phyloP scores from a whole-genome alignment of 1,284 basidiomycete genomes.

The Melampsora medusae region DNA sequence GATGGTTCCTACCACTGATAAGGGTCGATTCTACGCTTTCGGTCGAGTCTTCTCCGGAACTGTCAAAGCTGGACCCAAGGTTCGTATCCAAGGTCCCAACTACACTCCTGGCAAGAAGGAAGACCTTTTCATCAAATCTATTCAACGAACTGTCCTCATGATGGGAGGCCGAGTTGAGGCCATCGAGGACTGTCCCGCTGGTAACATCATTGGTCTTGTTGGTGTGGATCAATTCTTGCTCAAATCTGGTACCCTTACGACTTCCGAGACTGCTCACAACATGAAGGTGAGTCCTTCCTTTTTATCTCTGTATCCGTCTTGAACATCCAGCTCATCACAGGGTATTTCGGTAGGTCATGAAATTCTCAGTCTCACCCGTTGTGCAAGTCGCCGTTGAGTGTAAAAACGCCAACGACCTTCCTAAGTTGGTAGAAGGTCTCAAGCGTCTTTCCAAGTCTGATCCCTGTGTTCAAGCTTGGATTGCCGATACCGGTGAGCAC shows the following conservation, averaged over 20 bases:
- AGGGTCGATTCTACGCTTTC: constrained; percentile 99
- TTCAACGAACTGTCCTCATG: constrained; percentile 99
- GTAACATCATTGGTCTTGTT: constrained; percentile 98
- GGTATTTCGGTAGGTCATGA: constrained; percentile 25
- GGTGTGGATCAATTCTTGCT: constrained; percentile 99
- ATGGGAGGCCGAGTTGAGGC: constrained; percentile 99
- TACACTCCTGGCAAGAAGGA: constrained; percentile 99
- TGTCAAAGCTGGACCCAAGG: constrained; percentile 92
- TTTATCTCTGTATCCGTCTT: constrained; percentile 5
- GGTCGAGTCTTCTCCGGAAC: constrained; percentile 99
- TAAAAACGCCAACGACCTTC: constrained; percentile 98
- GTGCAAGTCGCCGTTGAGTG: constrained; percentile 99
- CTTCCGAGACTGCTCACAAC: constrained; percentile 98
- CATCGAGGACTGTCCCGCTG: constrained; percentile 97
- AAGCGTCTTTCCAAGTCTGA: constrained; percentile 99
- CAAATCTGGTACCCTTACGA: constrained; percentile 89
- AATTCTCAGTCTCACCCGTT: constrained; percentile 81
- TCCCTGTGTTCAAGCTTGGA: constrained; percentile 97
- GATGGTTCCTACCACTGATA: constrained; percentile 99
- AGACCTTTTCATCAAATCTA: constrained; percentile 95
- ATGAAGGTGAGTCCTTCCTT: constrained; percentile 99
- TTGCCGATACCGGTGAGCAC: constrained; percentile 89
- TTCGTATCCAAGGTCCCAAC: constrained; percentile 99
- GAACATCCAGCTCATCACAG: background rate
- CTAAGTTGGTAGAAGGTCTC: constrained; percentile 99